Evolutionary conservation across 2,329 filamentous ascomycete species (phyloP).

Genomic region (Fusarium stilboides): DNA sequence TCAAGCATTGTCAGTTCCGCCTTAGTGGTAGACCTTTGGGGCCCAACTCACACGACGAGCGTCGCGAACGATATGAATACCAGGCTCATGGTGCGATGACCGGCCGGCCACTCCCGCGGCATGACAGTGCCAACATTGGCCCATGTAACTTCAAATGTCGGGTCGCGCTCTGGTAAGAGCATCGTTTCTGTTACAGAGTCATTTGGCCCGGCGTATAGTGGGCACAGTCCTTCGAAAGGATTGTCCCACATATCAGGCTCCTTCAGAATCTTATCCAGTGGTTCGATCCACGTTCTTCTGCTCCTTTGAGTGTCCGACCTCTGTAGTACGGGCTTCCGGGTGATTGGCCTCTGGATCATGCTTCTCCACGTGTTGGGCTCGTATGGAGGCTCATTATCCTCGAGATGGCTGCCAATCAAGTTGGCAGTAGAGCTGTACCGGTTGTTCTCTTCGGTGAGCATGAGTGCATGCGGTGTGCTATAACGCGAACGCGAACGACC

Average conservation of each 20-base stretch:
- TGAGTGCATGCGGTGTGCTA: background rate
- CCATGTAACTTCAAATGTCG: conserved; percentile 5
- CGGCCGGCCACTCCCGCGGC: background rate
- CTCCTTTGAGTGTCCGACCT: background rate
- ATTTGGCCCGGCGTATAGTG: background rate
- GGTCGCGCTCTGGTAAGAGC: conserved; percentile 4
- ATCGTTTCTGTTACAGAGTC: background rate
- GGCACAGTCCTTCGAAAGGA: conserved; percentile 2
- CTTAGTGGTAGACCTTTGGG: background rate
- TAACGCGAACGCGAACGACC: conserved; percentile 1
- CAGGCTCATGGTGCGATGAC: conserved; percentile 1
- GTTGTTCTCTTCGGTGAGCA: background rate
- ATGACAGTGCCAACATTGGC: conserved; percentile 1
- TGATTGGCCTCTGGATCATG: conserved; percentile 1
- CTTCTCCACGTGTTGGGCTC: conserved; percentile 2
- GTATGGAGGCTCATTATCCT: background rate
- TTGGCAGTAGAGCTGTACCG: background rate
- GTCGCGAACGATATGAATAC: conserved; percentile 3
- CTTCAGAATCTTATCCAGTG: background rate
- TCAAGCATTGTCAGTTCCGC: conserved; percentile 1
- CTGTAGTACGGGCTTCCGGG: background rate
- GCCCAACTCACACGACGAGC: conserved; percentile 2
- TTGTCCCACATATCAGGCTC: conserved; percentile 3
- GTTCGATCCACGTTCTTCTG: conserved; percentile 3
- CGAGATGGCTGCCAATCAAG: background rate